phyloP scores from a whole-genome alignment of 352 stramenopile species.

The Phytophthora pluvialis region DNA sequence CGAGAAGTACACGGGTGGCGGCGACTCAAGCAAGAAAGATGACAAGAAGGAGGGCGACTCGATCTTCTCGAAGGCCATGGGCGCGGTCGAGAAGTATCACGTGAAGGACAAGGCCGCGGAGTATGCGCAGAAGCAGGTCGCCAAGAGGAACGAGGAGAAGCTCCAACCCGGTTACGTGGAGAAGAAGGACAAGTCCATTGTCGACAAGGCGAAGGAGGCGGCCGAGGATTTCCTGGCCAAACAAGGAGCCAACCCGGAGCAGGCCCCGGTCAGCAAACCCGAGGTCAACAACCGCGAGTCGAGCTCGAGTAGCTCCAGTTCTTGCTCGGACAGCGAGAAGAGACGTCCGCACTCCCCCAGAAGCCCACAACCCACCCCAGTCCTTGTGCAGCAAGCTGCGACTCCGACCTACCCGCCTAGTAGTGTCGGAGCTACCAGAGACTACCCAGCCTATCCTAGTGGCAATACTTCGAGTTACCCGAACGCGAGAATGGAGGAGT shows the following conservation, averaged over 20 bases:
- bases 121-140: conserved; percentile 33
- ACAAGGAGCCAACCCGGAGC: conserved; percentile 17
- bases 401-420: not conserved
- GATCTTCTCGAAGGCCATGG: conserved; percentile 29
- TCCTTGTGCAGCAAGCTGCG: not conserved
- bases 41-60: conserved; percentile 28
- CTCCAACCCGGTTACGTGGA: conserved; percentile 21
- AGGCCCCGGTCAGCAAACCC: not conserved
- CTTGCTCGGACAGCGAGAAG: conserved; percentile 2
- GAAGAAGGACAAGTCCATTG: conserved; percentile 32
- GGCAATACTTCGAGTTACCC: conserved; percentile 4
- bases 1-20: conserved; percentile 19
- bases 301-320: conserved; percentile 19
- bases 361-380: not conserved
- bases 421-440: not conserved
- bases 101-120: conserved; percentile 35
- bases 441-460: not conserved
- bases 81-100: conserved; percentile 33
- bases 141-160: conserved; percentile 32
- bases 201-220: conserved; percentile 29
- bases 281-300: conserved; percentile 6
- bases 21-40: conserved; percentile 20
- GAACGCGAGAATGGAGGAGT: not conserved
- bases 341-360: not conserved
- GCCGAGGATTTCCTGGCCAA: conserved; percentile 35